Evolutionary conservation across 225 moss, liverwort and hornwort genomes (phyloP).

Genomic region (Ulota crispa): DNA sequence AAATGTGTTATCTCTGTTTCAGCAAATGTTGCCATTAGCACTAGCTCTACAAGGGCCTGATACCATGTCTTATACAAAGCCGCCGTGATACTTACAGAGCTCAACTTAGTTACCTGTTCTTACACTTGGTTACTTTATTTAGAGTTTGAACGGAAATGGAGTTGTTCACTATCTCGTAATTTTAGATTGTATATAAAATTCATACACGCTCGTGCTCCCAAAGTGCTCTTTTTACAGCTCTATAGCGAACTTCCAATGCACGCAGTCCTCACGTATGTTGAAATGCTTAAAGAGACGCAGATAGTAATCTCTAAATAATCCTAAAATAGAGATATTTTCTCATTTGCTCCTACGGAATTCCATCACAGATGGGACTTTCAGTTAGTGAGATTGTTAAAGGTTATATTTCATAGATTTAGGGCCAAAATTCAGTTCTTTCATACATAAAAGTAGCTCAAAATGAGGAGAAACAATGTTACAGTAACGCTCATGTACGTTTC

Average conservation of each 20-base stretch:
- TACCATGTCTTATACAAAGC: neutral
- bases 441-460: too few species aligned
- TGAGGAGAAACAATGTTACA: neutral
- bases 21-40: neutral
- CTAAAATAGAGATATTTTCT: neutral
- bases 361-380: neutral
- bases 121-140: neutral
- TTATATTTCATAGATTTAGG: too few species aligned
- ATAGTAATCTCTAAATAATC: neutral
- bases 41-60: neutral
- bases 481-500: neutral
- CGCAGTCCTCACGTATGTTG: neutral
- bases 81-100: neutral
- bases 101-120: too few species aligned
- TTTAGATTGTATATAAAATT: neutral
- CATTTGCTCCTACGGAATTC: too few species aligned
- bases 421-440: neutral
- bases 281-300: neutral
- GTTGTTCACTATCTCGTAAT: too few species aligned
- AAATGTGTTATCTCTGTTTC: constrained; percentile 40
- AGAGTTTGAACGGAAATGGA: neutral
- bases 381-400: neutral
- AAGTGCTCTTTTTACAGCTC: neutral
- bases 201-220: neutral
- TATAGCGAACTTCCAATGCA: neutral